Conservation (phyloP, 2,329 filamentous ascomycete genomes). For the Pseudogymnoascus sp. region DNA sequence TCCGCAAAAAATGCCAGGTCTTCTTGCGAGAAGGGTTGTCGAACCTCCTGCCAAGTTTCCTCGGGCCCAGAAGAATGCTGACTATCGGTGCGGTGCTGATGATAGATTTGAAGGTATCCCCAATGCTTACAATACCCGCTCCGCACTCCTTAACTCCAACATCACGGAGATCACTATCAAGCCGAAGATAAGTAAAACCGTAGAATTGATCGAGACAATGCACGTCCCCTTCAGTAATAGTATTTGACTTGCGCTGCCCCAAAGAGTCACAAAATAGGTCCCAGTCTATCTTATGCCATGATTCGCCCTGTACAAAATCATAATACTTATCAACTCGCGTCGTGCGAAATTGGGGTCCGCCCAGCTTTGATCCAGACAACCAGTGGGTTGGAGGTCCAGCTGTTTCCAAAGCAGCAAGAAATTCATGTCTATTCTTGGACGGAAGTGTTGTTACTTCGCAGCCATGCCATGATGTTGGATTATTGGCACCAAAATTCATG, state of each 20-base stretch:
- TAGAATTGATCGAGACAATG: neutral
- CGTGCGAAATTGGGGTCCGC: too few species aligned
- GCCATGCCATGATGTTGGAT: neutral
- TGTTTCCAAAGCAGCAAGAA: neutral
- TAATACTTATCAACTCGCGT: neutral
- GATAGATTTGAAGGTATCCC: neutral
- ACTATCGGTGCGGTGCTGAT: neutral
- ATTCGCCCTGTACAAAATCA: neutral
- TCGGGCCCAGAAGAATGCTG: neutral
- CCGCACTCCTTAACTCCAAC: neutral
- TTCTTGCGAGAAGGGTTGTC: neutral
- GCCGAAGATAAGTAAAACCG: neutral
- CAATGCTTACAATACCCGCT: neutral
- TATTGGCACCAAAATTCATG: neutral
- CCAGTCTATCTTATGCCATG: neutral
- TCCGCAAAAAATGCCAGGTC: neutral
- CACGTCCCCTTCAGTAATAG: neutral
- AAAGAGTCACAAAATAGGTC: neutral
- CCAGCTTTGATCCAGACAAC: neutral
- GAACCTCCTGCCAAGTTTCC: neutral
- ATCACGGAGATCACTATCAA: neutral
- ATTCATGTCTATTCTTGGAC: neutral
- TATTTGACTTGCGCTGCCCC: neutral
- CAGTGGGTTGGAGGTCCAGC: neutral
- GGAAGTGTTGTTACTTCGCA: neutral